Percentiles rank a stretch among this genome's conserved stretches.
phyloP scores from a whole-genome alignment of 1,284 basidiomycete genomes.

The Leccinum fallax region DNA sequence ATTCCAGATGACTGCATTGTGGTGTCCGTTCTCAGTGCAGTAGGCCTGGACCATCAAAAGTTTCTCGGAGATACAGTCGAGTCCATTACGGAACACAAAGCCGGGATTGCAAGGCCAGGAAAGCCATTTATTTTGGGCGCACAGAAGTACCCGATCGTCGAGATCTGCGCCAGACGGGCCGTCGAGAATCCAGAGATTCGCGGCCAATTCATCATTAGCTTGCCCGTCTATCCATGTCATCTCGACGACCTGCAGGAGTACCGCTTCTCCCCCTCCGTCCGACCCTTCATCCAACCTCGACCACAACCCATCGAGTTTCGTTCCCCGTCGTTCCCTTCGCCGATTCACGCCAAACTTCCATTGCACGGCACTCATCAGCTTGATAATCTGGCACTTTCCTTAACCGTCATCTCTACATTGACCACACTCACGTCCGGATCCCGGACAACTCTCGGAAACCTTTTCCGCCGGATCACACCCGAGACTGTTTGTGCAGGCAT shows the following conservation, averaged over 20 bases:
- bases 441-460: conserved; percentile 14
- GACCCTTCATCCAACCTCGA: conserved; percentile 41
- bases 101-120: conserved; percentile 72
- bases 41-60: conserved; percentile 92
- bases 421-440: conserved; percentile 44
- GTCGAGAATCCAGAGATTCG: conserved; percentile 40
- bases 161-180: conserved; percentile 42
- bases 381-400: conserved; percentile 75
- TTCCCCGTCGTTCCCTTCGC: conserved; percentile 45
- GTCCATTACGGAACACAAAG: conserved; percentile 84
- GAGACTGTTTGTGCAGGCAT: conserved; percentile 53
- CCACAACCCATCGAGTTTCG: conserved; percentile 46
- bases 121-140: conserved; percentile 77
- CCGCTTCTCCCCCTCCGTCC: conserved; percentile 37
- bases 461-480: conserved; percentile 27
- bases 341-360: conserved; percentile 48
- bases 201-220: conserved; percentile 43
- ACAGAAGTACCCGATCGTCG: conserved; percentile 63
- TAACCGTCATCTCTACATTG: conserved; percentile 67
- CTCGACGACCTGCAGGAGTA: conserved; percentile 34
- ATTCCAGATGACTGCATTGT: conserved; percentile 72
- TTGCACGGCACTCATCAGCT: conserved; percentile 85
- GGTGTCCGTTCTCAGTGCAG: conserved; percentile 80
- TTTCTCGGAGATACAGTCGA: conserved; percentile 82
- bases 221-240: conserved; percentile 24